These are phyloP conservation scores for Aspergillus sp. DNA, from an alignment of 2,329 filamentous ascomycete genomes.

Conservation along the genomic window DNA sequence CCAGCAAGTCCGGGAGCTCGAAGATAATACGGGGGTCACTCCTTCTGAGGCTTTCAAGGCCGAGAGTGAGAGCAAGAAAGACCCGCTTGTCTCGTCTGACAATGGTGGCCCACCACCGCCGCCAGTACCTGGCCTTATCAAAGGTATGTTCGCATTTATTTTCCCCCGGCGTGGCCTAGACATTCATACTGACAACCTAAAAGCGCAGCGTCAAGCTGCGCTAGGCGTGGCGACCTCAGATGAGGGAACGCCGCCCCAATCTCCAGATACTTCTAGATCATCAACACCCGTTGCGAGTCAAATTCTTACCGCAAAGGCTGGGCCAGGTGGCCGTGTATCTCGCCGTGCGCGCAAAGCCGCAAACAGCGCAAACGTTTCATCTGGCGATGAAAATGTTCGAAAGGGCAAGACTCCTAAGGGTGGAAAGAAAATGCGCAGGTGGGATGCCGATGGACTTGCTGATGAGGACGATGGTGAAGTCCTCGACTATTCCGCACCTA, in stretches of 20 bases:
- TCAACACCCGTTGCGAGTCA: constrained; percentile 64
- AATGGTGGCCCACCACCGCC: constrained; percentile 49
- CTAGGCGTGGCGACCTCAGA: constrained; percentile 47
- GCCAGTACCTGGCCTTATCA: constrained; percentile 48
- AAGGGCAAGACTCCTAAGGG: constrained; percentile 51
- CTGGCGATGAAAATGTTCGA: constrained; percentile 73
- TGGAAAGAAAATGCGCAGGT: constrained; percentile 81
- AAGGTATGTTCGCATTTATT: constrained; percentile 28
- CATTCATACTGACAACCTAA: constrained; percentile 15
- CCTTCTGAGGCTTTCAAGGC: constrained; percentile 43
- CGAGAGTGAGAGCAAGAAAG: constrained; percentile 43
- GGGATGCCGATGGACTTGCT: constrained; percentile 83
- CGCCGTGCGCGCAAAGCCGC: constrained; percentile 71
- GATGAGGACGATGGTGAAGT: constrained; percentile 76
- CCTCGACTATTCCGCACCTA: constrained; percentile 80
- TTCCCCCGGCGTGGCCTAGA: not conserved
- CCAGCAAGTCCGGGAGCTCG: constrained; percentile 78
- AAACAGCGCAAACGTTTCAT: constrained; percentile 55
- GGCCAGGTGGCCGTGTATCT: constrained; percentile 72
- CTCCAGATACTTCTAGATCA: constrained; percentile 74
- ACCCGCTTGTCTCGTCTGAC: constrained; percentile 44
- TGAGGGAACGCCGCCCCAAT: constrained; percentile 65
- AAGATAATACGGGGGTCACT: constrained; percentile 31
- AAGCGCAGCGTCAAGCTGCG: constrained; percentile 43
- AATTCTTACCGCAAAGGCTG: constrained; percentile 67